Evolutionary conservation across 208 protist genomes (phyloP).

Genomic region (Wallacemonas sp.): DNA sequence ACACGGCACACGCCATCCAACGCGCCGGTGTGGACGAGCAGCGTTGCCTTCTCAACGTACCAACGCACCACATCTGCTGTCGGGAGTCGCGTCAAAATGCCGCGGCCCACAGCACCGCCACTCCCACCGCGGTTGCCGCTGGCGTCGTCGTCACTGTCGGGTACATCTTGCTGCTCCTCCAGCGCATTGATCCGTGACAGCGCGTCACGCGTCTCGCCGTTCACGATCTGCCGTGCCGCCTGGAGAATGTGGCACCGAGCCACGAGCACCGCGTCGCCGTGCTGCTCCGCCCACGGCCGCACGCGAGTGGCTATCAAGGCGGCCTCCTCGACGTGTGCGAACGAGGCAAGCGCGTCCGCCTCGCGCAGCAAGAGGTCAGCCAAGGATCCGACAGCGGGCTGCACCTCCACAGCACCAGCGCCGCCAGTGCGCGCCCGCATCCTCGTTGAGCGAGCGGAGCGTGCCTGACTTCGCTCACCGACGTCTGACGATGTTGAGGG

Average conservation of each 20-base stretch:
- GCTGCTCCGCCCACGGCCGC: conserved; percentile 23
- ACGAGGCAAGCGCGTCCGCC: conserved; percentile 35
- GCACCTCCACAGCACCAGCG: not conserved
- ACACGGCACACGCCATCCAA: conserved; percentile 18
- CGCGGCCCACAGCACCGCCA: no score
- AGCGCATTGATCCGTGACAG: conserved; percentile 16
- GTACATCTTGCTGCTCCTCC: conserved; percentile 7
- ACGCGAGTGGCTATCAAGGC: conserved; percentile 29
- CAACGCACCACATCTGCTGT: conserved; percentile 22
- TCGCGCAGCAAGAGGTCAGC: conserved; percentile 42
- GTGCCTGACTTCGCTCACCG: no score
- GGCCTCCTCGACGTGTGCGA: conserved; percentile 48
- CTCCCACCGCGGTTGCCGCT: no score
- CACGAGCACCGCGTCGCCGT: conserved; percentile 17
- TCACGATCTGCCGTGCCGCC: conserved; percentile 23
- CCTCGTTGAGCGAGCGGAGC: not conserved
- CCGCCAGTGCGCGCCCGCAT: not conserved
- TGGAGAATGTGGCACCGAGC: conserved; percentile 28
- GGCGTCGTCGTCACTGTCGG: not conserved
- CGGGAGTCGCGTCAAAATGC: conserved; percentile 7
- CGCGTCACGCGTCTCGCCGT: conserved; percentile 21
- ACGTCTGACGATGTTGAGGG: not conserved
- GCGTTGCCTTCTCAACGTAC: conserved; percentile 21
- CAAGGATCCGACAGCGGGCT: conserved; percentile 22
- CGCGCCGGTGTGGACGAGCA: conserved; percentile 15